Evolutionary conservation across 345 rosid genomes (phyloP).

Genomic region (Populus deltoides): DNA sequence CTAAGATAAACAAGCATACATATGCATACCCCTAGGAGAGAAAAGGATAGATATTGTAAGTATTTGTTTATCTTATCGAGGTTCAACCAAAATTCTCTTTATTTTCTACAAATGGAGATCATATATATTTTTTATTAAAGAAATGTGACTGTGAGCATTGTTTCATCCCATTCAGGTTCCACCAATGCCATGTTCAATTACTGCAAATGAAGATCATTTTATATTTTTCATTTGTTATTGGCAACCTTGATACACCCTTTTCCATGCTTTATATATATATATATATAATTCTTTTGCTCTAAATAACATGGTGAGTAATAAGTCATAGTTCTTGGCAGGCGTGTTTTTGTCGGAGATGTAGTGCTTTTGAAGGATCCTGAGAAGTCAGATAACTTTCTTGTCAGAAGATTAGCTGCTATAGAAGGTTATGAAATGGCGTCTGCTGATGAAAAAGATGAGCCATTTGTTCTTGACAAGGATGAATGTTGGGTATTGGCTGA

Average conservation of each 20-base stretch:
- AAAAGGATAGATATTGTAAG: neutral
- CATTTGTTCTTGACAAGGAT: slow-evolving; percentile 74
- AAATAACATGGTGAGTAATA: neutral
- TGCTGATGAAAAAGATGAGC: slow-evolving; percentile 64
- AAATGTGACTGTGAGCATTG: neutral
- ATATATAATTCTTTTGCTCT: neutral
- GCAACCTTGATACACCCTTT: neutral
- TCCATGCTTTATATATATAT: too few relatives aligned
- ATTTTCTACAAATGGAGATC: neutral
- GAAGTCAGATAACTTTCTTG: slow-evolving; percentile 45
- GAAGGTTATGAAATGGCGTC: slow-evolving; percentile 93
- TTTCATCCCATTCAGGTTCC: neutral
- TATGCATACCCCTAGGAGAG: too few relatives aligned
- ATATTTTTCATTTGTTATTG: neutral
- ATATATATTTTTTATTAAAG: neutral
- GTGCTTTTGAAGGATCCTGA: slow-evolving; percentile 86
- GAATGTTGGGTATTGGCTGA: slow-evolving; percentile 93
- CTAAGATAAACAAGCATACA: too few relatives aligned
- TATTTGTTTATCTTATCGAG: neutral
- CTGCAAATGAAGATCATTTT: neutral
- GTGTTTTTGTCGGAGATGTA: slow-evolving; percentile 84
- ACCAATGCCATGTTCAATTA: neutral
- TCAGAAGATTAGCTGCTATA: slow-evolving; percentile 83
- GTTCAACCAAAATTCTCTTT: neutral
- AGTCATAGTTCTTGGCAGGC: slow-evolving; percentile 37